Evolutionary conservation across 2,329 filamentous ascomycete species (phyloP).

Genomic region (Penicillium sp.): DNA sequence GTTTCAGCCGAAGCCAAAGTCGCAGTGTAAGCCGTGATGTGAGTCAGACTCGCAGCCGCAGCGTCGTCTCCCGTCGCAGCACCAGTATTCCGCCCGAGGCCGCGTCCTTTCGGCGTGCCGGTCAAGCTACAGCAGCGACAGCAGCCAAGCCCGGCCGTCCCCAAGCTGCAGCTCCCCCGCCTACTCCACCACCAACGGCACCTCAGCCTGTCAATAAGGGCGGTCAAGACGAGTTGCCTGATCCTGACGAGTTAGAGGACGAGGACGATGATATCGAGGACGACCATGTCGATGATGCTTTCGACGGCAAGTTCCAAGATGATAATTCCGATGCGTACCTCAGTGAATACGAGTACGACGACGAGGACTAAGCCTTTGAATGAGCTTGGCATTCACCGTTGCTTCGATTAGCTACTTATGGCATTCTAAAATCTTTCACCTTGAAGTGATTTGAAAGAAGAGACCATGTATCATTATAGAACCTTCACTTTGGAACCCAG

Average conservation of each 20-base stretch:
- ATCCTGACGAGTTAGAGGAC: conserved; percentile 36
- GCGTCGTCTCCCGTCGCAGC: conserved; percentile 26
- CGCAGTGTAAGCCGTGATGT: conserved; percentile 42
- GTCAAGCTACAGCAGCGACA: conserved; percentile 4
- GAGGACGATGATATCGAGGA: conserved; percentile 34
- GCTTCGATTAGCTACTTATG: too few species aligned
- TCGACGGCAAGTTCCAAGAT: conserved; percentile 39
- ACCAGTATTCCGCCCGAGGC: conserved; percentile 25
- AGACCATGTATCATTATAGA: conserved; percentile 4
- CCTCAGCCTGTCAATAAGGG: conserved; percentile 6
- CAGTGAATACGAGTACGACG: conserved; percentile 42
- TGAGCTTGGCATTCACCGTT: background rate
- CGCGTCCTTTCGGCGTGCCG: conserved; percentile 2
- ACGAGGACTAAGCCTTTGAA: conserved; percentile 18
- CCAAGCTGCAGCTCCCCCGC: conserved; percentile 8
- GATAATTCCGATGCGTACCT: conserved; percentile 26
- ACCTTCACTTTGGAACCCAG: background rate
- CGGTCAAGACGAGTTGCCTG: conserved; percentile 20
- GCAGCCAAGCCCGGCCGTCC: conserved; percentile 13
- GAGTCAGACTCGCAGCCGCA: conserved; percentile 36
- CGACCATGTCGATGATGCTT: conserved; percentile 36
- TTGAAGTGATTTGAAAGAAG: background rate
- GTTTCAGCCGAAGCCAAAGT: conserved; percentile 36
- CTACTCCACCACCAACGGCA: conserved; percentile 20
- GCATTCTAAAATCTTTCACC: too few species aligned